Percentiles rank a stretch among this genome's conserved stretches.
phyloP scores from a whole-genome alignment of 768 basidiomycete genomes.

The Auricularia auricula-judae region DNA sequence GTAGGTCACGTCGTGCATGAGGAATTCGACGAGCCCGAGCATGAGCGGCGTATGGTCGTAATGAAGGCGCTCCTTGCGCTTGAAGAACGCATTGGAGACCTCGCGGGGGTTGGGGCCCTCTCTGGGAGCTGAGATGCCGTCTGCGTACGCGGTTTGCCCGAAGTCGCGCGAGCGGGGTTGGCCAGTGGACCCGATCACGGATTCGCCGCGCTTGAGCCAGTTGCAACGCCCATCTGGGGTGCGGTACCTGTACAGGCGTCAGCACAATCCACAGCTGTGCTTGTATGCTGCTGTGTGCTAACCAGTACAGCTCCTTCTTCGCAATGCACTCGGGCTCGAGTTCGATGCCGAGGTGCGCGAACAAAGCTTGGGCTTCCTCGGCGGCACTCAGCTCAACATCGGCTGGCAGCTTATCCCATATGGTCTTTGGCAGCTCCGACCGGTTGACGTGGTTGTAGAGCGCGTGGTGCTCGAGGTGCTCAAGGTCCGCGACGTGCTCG shows the following conservation, averaged over 20 bases:
- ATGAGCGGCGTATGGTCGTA: conserved; percentile 1
- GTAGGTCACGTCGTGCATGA: neutral
- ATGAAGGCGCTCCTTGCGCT: conserved; percentile 1
- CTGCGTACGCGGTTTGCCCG: neutral
- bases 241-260: neutral
- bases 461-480: neutral
- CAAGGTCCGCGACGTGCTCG: neutral
- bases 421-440: neutral
- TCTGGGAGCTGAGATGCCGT: neutral
- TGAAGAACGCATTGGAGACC: neutral
- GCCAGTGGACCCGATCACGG: neutral
- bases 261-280: neutral
- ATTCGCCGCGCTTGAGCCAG: neutral
- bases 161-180: neutral
- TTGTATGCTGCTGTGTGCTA: neutral
- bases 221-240: neutral
- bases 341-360: neutral
- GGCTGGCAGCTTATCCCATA: neutral
- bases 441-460: neutral
- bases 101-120: neutral
- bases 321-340: neutral
- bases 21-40: neutral
- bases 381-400: neutral
- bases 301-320: neutral
- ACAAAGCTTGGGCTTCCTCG: neutral